A percentile compares a stretch with the other conserved stretches of the same genome.
These are phyloP conservation scores for Pyrenula massariospora DNA, from an alignment of 495 filamentous ascomycete genomes.

Conservation along the genomic window DNA sequence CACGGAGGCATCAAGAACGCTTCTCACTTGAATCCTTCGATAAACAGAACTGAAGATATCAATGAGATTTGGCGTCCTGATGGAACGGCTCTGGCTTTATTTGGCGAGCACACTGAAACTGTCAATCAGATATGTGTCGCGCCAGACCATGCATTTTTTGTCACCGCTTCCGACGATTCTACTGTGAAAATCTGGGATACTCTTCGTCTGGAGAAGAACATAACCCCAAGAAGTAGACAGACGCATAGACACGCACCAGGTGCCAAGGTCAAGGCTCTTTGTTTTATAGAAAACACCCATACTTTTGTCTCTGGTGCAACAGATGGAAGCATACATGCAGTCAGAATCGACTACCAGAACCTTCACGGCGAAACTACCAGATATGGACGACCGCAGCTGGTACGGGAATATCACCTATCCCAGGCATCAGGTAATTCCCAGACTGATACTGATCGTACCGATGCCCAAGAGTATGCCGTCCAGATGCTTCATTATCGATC, in stretches of 20 bases:
- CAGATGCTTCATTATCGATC: slow-evolving; percentile 89
- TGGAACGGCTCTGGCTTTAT: slow-evolving; percentile 72
- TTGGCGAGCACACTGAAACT: slow-evolving; percentile 74
- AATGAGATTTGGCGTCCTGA: slow-evolving; percentile 62
- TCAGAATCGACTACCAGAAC: slow-evolving; percentile 68
- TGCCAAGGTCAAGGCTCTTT: slow-evolving; percentile 64
- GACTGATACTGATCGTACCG: slow-evolving; percentile 16
- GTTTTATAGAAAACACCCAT: slow-evolving; percentile 90
- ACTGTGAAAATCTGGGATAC: slow-evolving; percentile 92
- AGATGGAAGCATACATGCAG: slow-evolving; percentile 83
- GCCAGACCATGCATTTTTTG: slow-evolving; percentile 90
- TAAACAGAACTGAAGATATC: slow-evolving; percentile 22
- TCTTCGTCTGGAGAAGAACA: slow-evolving; percentile 74
- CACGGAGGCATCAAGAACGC: slow-evolving; percentile 48
- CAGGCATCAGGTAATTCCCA: slow-evolving; percentile 45
- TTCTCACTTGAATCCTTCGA: slow-evolving; percentile 18
- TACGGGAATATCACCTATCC: slow-evolving; percentile 51
- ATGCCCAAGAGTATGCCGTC: slow-evolving; percentile 56
- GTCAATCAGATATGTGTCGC: slow-evolving; percentile 75
- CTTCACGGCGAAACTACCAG: slow-evolving; percentile 43
- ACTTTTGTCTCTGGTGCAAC: slow-evolving; percentile 81
- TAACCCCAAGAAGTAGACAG: slow-evolving; percentile 77
- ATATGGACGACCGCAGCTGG: slow-evolving; percentile 64
- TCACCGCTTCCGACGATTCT: slow-evolving; percentile 87
- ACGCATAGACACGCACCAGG: slow-evolving; percentile 64